Percentiles rank a stretch among this genome's conserved stretches.
These are phyloP conservation scores for Tolypocladium nubicola DNA, from an alignment of 2,329 filamentous ascomycete species.

Conservation along the genomic window DNA sequence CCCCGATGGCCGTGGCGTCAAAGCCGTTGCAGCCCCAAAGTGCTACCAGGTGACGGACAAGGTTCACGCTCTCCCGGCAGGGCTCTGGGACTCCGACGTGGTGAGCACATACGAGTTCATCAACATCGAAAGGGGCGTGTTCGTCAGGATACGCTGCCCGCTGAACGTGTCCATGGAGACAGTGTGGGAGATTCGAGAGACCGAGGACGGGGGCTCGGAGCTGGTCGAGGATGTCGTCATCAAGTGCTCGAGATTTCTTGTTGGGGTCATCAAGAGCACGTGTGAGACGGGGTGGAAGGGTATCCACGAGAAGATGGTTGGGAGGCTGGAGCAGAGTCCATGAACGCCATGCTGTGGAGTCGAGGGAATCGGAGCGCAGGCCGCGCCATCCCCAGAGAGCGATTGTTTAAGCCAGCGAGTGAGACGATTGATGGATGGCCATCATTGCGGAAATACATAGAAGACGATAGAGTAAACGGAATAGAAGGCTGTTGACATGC, in stretches of 20 bases:
- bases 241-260: slow-evolving; percentile 36
- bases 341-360: neutral
- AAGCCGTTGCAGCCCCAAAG: slow-evolving; percentile 16
- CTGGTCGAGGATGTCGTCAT: slow-evolving; percentile 41
- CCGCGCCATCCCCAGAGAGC: neutral
- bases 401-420: neutral
- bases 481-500: neutral
- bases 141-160: slow-evolving; percentile 40
- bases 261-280: slow-evolving; percentile 37
- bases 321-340: slow-evolving; percentile 15
- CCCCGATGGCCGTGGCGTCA: slow-evolving; percentile 15
- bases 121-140: slow-evolving; percentile 36
- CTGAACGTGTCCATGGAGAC: slow-evolving; percentile 43
- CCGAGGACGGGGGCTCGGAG: slow-evolving; percentile 21
- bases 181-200: slow-evolving; percentile 31
- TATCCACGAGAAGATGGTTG: slow-evolving; percentile 38
- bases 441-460: neutral
- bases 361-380: neutral
- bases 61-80: slow-evolving; percentile 41
- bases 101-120: slow-evolving; percentile 44
- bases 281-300: slow-evolving; percentile 39
- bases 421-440: neutral
- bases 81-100: slow-evolving; percentile 44
- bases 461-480: neutral
- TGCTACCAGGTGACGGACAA: slow-evolving; percentile 38